phyloP scores from a whole-genome alignment of 176 grass and related monocot genomes.

The Carex littledalei region DNA sequence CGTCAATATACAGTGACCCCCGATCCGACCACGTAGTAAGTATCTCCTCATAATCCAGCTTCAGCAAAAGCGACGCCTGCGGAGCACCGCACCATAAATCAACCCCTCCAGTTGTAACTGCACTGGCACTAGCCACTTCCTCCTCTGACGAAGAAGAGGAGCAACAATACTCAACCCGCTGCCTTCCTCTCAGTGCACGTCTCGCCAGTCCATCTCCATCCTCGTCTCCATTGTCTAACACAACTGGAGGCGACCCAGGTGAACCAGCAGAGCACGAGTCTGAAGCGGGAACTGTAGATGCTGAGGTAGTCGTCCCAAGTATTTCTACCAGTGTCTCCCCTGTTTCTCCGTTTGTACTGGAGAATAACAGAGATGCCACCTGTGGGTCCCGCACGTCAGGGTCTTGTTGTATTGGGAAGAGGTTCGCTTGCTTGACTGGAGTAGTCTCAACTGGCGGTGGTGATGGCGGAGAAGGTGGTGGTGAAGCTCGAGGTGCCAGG shows the following conservation, averaged over 20 bases:
- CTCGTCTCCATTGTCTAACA: slow-evolving; percentile 5
- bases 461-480: not conserved
- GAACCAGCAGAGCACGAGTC: slow-evolving; percentile 32
- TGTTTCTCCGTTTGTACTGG: slow-evolving; percentile 39
- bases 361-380: slow-evolving; percentile 37
- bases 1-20: slow-evolving; percentile 69
- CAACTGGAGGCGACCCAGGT: slow-evolving; percentile 3
- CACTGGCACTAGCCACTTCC: slow-evolving; percentile 46
- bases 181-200: slow-evolving; percentile 60
- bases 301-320: slow-evolving; percentile 37
- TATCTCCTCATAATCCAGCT: slow-evolving; percentile 87
- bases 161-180: slow-evolving; percentile 80
- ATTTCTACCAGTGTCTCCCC: slow-evolving; percentile 68
- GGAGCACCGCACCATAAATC: slow-evolving; percentile 13
- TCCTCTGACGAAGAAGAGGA: slow-evolving; percentile 43
- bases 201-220: slow-evolving; percentile 54
- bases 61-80: slow-evolving; percentile 36
- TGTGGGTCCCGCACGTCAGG: slow-evolving; percentile 34
- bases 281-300: not conserved
- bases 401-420: slow-evolving; percentile 49
- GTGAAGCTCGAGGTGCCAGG: not conserved
- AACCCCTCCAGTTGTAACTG: not conserved
- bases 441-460: not conserved
- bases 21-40: slow-evolving; percentile 69
- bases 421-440: slow-evolving; percentile 21